Percentiles rank a stretch among this genome's conserved stretches.
Conservation (phyloP, 2,329 filamentous ascomycete species). For the Sarocladium brachiariae region DNA sequence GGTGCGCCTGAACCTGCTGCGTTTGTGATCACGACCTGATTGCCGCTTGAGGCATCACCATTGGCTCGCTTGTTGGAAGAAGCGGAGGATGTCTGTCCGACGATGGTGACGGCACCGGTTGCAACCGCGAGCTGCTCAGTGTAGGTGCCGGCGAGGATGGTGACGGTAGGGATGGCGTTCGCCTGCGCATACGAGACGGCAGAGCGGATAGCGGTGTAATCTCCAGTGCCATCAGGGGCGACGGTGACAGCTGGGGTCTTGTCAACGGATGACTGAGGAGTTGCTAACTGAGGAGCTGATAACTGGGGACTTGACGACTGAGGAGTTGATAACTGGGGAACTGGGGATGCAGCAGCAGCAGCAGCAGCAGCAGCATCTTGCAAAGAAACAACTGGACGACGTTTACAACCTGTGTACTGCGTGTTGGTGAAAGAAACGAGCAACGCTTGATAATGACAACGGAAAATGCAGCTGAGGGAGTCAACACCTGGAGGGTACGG, state of each 20-base stretch:
- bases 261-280: neutral
- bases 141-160: slow-evolving; percentile 38
- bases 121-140: slow-evolving; percentile 31
- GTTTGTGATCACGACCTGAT: slow-evolving; percentile 45
- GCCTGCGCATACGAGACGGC: slow-evolving; percentile 32
- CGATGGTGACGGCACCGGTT: slow-evolving; percentile 32
- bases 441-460: too few relatives aligned
- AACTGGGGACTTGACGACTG: too few relatives aligned
- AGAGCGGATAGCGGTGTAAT: slow-evolving; percentile 37
- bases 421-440: too few relatives aligned
- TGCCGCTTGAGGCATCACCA: slow-evolving; percentile 37
- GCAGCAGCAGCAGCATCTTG: too few relatives aligned
- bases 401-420: too few relatives aligned
- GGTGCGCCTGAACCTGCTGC: slow-evolving; percentile 15
- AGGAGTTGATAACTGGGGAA: too few relatives aligned
- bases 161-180: neutral
- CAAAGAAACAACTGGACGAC: too few relatives aligned
- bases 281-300: too few relatives aligned
- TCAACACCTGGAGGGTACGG: too few relatives aligned
- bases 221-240: slow-evolving; percentile 33
- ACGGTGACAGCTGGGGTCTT: slow-evolving; percentile 31
- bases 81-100: slow-evolving; percentile 19
- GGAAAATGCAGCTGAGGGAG: too few relatives aligned
- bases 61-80: slow-evolving; percentile 39
- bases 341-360: too few relatives aligned